Percentiles rank a stretch among this genome's conserved stretches.
These are phyloP conservation scores for Cryptosporidium sp. DNA, from an alignment of 169 alveolate species.

Conservation along the genomic window DNA sequence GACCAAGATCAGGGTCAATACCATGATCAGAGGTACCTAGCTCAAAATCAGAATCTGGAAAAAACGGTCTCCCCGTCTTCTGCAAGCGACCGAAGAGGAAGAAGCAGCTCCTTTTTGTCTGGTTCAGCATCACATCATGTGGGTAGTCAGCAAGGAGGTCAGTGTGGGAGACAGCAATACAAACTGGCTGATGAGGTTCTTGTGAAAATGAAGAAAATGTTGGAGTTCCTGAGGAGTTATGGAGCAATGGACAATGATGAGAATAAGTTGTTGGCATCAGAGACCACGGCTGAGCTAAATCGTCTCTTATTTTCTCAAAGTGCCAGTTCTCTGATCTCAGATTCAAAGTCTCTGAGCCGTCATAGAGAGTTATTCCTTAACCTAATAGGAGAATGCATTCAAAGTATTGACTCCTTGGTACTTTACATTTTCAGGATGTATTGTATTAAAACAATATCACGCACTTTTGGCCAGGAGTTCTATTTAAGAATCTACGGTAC, in stretches of 20 bases:
- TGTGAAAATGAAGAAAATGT: slow-evolving; percentile 11
- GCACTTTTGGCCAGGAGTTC: slow-evolving; percentile 31
- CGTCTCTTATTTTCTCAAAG: slow-evolving; percentile 7
- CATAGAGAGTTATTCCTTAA: slow-evolving; percentile 4
- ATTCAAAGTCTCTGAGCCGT: neutral
- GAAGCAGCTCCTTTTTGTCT: neutral
- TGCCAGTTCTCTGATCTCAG: neutral
- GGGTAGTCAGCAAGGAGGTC: neutral
- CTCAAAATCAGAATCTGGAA: neutral
- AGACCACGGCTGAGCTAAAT: neutral
- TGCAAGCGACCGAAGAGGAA: too few species aligned
- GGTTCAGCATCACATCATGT: neutral
- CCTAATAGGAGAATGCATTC: slow-evolving; percentile 39
- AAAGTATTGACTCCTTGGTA: slow-evolving; percentile 20
- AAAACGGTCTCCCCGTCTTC: neutral
- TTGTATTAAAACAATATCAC: neutral
- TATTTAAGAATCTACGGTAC: slow-evolving; percentile 32
- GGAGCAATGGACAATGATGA: slow-evolving; percentile 73
- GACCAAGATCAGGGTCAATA: neutral
- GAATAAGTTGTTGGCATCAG: slow-evolving; percentile 52
- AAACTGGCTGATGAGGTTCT: slow-evolving; percentile 1
- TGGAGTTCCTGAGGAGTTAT: slow-evolving; percentile 47
- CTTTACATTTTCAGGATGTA: slow-evolving; percentile 15
- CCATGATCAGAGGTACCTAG: neutral
- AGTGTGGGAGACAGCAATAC: neutral